A percentile compares a stretch with the other conserved stretches of the same genome.
phyloP scores from a whole-genome alignment of 2,329 filamentous ascomycete genomes.

The Aspergillaceae sp. region DNA sequence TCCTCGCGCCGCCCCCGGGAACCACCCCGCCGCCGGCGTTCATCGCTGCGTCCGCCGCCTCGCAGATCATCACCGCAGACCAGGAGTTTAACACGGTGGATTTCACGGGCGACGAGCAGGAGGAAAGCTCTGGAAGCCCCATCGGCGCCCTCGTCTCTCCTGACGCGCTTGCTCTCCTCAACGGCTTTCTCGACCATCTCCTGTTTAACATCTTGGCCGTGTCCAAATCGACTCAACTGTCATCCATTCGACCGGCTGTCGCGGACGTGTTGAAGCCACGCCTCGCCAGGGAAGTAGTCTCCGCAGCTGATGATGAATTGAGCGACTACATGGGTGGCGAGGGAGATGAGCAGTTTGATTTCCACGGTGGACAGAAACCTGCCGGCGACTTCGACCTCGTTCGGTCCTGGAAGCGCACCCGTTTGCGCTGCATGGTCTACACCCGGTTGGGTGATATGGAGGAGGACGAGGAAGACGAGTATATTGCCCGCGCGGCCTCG shows the following conservation, averaged over 20 bases:
- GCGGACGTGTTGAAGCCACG: conserved; percentile 81
- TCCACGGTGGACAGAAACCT: conserved; percentile 44
- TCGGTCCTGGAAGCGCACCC: conserved; percentile 84
- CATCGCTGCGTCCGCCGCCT: conserved; percentile 78
- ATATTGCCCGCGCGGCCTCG: conserved; percentile 70
- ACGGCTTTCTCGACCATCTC: conserved; percentile 87
- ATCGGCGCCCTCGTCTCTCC: conserved; percentile 65
- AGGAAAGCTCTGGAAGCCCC: conserved; percentile 55
- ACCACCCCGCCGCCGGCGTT: conserved; percentile 73
- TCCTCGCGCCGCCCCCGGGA: conserved; percentile 56
- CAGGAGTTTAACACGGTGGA: conserved; percentile 65
- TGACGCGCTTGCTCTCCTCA: conserved; percentile 68
- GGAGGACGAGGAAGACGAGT: conserved; percentile 90
- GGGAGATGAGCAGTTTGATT: conserved; percentile 63
- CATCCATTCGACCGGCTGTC: conserved; percentile 70
- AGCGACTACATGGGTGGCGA: conserved; percentile 75
- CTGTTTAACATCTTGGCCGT: conserved; percentile 81
- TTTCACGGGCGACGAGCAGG: conserved; percentile 60
- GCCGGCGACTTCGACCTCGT: conserved; percentile 75
- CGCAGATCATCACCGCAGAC: conserved; percentile 83
- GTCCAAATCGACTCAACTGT: conserved; percentile 68
- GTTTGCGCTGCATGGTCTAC: conserved; percentile 95
- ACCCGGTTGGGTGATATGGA: conserved; percentile 94
- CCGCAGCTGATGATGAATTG: conserved; percentile 76
- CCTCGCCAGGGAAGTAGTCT: conserved; percentile 74